A percentile compares a stretch with the other conserved stretches of the same genome.
These are phyloP conservation scores for Farysia itapuensis DNA, from an alignment of 1,284 basidiomycete genomes.

Conservation along the genomic window DNA sequence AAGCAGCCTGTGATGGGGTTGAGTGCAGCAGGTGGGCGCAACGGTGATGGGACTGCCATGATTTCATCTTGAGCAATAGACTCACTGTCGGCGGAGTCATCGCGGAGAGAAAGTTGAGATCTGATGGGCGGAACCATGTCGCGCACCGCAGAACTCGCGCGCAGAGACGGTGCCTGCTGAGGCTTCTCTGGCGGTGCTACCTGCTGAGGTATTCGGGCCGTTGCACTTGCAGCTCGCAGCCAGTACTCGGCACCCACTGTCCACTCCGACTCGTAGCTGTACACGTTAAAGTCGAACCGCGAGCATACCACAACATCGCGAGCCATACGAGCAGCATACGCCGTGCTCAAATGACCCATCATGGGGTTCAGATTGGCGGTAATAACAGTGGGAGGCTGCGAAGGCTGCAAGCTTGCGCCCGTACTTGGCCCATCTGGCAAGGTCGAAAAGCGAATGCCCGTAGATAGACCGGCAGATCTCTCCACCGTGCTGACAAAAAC, in stretches of 20 bases:
- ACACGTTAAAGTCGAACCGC: slow-evolving; percentile 93
- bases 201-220: no score
- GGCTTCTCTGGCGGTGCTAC: no score
- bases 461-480: slow-evolving; percentile 89
- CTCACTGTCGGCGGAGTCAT: no score
- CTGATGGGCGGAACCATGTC: no score
- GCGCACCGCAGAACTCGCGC: background rate
- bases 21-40: no score
- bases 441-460: slow-evolving; percentile 87
- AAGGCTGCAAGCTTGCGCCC: slow-evolving; percentile 51
- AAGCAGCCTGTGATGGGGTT: slow-evolving; percentile 77
- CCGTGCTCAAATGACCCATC: slow-evolving; percentile 87
- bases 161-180: no score
- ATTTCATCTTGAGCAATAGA: no score
- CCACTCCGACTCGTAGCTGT: slow-evolving; percentile 94
- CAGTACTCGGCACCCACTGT: slow-evolving; percentile 68
- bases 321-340: slow-evolving; percentile 85
- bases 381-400: slow-evolving; percentile 79
- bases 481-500: slow-evolving; percentile 91
- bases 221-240: slow-evolving; percentile 26
- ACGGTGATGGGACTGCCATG: no score
- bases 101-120: no score
- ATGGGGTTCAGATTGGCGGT: slow-evolving; percentile 94
- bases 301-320: slow-evolving; percentile 84
- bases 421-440: slow-evolving; percentile 67